A percentile compares a stretch with the other conserved stretches of the same genome.
Evolutionary conservation across 2,329 filamentous ascomycete genomes (phyloP).

Genomic region (Calonectria multiphialidica): DNA sequence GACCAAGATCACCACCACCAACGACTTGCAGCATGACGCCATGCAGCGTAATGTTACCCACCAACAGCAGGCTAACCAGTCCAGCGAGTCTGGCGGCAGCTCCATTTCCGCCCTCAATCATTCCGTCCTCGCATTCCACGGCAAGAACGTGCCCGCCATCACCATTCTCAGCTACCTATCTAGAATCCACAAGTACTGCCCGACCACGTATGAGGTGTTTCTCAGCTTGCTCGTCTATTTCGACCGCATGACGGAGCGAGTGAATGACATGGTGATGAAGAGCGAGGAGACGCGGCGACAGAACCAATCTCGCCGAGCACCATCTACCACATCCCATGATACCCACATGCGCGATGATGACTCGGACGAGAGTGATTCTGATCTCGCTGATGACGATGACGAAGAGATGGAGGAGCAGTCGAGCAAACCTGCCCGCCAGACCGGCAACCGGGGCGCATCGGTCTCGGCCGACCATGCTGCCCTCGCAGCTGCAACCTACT

Average conservation of each 20-base stretch:
- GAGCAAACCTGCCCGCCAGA: constrained; percentile 38
- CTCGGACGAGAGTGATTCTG: constrained; percentile 62
- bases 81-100: constrained; percentile 61
- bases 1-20: constrained; percentile 97
- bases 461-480: constrained; percentile 39
- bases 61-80: constrained; percentile 65
- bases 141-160: constrained; percentile 97
- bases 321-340: constrained; percentile 39
- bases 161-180: constrained; percentile 96
- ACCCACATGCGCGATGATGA: constrained; percentile 47
- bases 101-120: constrained; percentile 70
- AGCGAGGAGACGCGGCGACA: constrained; percentile 66
- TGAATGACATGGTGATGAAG: constrained; percentile 84
- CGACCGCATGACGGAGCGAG: constrained; percentile 97
- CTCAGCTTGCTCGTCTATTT: constrained; percentile 96
- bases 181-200: constrained; percentile 98
- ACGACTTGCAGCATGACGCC: constrained; percentile 93
- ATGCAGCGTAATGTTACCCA: constrained; percentile 79
- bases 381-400: constrained; percentile 62
- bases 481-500: constrained; percentile 66
- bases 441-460: constrained; percentile 36
- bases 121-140: constrained; percentile 92
- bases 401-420: constrained; percentile 49
- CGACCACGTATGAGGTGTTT: constrained; percentile 98
- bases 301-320: constrained; percentile 25